Evolutionary conservation across 2,329 filamentous ascomycete genomes (phyloP).

Genomic region (Ustulina deusta): DNA sequence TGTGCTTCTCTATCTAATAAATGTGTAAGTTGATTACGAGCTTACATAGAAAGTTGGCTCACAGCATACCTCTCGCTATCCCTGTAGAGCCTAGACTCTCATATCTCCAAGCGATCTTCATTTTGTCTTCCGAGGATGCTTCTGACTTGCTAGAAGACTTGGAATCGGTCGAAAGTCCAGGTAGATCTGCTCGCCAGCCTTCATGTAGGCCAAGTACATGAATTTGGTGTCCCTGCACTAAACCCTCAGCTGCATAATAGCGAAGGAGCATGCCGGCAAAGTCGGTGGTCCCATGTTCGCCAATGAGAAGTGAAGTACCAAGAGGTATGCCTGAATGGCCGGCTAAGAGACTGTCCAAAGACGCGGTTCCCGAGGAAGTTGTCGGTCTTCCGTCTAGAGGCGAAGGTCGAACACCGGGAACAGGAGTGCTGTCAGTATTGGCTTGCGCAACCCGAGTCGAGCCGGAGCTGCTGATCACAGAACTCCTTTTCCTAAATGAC

Average conservation of each 20-base stretch:
- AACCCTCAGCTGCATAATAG: conserved; percentile 92
- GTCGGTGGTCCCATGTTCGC: conserved; percentile 93
- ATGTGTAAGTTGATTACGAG: conserved; percentile 32
- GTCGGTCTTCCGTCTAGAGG: conserved; percentile 88
- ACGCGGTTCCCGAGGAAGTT: conserved; percentile 90
- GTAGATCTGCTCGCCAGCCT: conserved; percentile 84
- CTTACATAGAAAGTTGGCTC: conserved; percentile 18
- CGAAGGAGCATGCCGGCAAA: conserved; percentile 86
- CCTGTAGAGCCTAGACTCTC: conserved; percentile 82
- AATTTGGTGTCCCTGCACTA: conserved; percentile 89
- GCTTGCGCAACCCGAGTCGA: conserved; percentile 50
- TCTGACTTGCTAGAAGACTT: conserved; percentile 58
- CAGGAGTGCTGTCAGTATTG: conserved; percentile 54
- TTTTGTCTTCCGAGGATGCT: conserved; percentile 71
- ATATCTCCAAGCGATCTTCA: conserved; percentile 99
- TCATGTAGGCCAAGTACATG: conserved; percentile 86
- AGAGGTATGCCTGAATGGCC: conserved; percentile 88
- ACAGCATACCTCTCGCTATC: conserved; percentile 71
- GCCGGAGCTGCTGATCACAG: conserved; percentile 60
- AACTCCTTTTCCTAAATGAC: conserved; percentile 70
- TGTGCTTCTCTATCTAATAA: conserved; percentile 45
- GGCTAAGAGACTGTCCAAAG: conserved; percentile 85
- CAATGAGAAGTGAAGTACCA: conserved; percentile 82
- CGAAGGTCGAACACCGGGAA: conserved; percentile 78
- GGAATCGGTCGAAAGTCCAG: conserved; percentile 69